A percentile compares a stretch with the other conserved stretches of the same genome.
phyloP scores from a whole-genome alignment of 306 rosid species.

The Canavalia ensiformis region DNA sequence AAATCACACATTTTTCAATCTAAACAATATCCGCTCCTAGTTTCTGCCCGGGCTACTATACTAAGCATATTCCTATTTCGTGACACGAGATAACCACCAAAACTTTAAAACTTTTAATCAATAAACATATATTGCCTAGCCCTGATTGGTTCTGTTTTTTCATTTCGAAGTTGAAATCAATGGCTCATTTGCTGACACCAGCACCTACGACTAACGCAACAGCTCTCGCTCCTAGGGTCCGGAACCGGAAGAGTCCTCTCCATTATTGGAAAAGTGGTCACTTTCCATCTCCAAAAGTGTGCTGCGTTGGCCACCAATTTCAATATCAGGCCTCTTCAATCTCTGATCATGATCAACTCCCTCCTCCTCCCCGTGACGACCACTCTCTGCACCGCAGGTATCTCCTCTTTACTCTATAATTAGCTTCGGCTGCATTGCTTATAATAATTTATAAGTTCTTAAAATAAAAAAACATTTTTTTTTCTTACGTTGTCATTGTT shows the following conservation, averaged over 20 bases:
- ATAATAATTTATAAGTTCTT: background rate
- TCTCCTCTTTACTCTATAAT: background rate
- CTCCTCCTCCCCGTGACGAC: background rate
- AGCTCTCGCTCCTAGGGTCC: slow-evolving; percentile 38
- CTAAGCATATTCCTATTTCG: background rate
- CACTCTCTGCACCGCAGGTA: slow-evolving; percentile 61
- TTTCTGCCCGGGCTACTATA: slow-evolving; percentile 4
- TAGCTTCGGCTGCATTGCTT: slow-evolving; percentile 12
- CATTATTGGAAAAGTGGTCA: slow-evolving; percentile 19
- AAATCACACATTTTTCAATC: slow-evolving; percentile 34
- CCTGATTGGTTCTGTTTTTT: background rate
- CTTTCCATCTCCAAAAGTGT: slow-evolving; percentile 35
- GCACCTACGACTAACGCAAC: slow-evolving; percentile 55
- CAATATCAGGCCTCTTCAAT: slow-evolving; percentile 15
- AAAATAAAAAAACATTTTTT: background rate
- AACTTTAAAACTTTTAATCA: slow-evolving; percentile 6
- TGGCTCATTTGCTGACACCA: slow-evolving; percentile 70
- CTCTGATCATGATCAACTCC: slow-evolving; percentile 35
- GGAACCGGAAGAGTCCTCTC: slow-evolving; percentile 25
- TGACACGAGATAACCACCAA: slow-evolving; percentile 24
- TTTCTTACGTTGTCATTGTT: background rate
- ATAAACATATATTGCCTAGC: background rate
- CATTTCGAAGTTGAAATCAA: slow-evolving; percentile 16
- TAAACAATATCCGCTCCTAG: slow-evolving; percentile 49
- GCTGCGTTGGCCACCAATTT: slow-evolving; percentile 46